Evolutionary conservation across 2,329 filamentous ascomycete genomes (phyloP), one percentile per base, ranked within the genome.

Genomic region (Pestalotiopsis sp.): DNA sequence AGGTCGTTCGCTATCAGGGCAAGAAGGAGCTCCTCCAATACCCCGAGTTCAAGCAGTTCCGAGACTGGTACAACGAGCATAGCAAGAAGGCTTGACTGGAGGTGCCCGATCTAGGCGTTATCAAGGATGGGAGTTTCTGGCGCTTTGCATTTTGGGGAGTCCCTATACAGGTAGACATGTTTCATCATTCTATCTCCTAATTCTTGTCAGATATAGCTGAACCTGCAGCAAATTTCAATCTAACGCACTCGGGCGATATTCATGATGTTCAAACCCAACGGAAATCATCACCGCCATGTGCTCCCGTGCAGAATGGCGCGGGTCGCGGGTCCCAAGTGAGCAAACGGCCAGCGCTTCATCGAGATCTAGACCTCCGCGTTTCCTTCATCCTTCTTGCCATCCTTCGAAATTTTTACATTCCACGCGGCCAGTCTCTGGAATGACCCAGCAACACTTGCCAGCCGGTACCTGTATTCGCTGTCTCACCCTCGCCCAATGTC

Each of bases 1-100:
- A 90, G 74, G 90, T 96, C 2, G 90, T 95, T 67, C 87, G 93
- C 73, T 99, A 98, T 79, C 93, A 96, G 80, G 96, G 96, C 23
- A 90, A 90, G 81, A 95, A 93, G 83, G 88, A 91, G 67, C 90
- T 84, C 68, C 79, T 96, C 69, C 84, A 81, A 63, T 97, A 93
- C 78, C 80, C 79, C 1, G 92, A 95, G 75, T 98, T 91, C 86
- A 91, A 89, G 84, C 87, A 87, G 73, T 98, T 94, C 93, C 89
- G 89, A 78, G 87, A 91, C 17, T 96, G 93, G 92, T 87, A 90
- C 23, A 83, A 85, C 17, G 69, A 77, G 77, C 72, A 74, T 27
- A 72, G 36, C 27, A 71, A 67, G 67, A 70, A 66, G 65, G 38
- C 41, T 72, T 75, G 70, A 72, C 41, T 49, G 9, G 65, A 58